Percentiles rank a stretch among this genome's conserved stretches.
phyloP scores from a whole-genome alignment of 208 protist genomes.

The Leishmania major region DNA sequence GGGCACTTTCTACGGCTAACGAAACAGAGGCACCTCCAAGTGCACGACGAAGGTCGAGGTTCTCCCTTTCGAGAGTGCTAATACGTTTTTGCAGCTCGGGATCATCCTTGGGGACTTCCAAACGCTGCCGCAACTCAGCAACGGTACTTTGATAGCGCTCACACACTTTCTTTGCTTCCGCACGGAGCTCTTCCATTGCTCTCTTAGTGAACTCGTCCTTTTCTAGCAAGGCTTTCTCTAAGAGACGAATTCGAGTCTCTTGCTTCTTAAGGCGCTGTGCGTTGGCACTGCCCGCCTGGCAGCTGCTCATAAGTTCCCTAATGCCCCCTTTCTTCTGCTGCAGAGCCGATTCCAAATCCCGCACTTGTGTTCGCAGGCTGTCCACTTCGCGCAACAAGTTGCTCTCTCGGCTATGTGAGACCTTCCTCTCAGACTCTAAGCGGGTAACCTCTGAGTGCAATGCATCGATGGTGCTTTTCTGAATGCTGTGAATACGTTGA shows the following conservation, averaged over 20 bases:
- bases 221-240: slow-evolving; percentile 62
- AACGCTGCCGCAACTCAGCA: slow-evolving; percentile 35
- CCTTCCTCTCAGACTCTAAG: slow-evolving; percentile 23
- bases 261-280: slow-evolving; percentile 54
- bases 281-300: slow-evolving; percentile 42
- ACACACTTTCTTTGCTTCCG: slow-evolving; percentile 59
- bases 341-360: slow-evolving; percentile 25
- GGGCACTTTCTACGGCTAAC: neutral
- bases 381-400: slow-evolving; percentile 10
- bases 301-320: slow-evolving; percentile 63
- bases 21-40: slow-evolving; percentile 1
- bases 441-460: slow-evolving; percentile 17
- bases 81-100: slow-evolving; percentile 14
- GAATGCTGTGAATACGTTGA: slow-evolving; percentile 18
- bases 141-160: slow-evolving; percentile 67
- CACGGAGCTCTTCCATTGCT: slow-evolving; percentile 53
- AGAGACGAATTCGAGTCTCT: slow-evolving; percentile 42
- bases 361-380: slow-evolving; percentile 15
- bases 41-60: slow-evolving; percentile 24
- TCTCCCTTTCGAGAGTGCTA: slow-evolving; percentile 32
- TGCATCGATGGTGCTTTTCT: slow-evolving; percentile 25
- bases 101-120: slow-evolving; percentile 27
- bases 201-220: slow-evolving; percentile 67
- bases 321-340: slow-evolving; percentile 56
- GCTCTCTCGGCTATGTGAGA: neutral